Percentiles rank a stretch among this genome's conserved stretches.
phyloP scores from a whole-genome alignment of 495 filamentous ascomycete species.

The Aspergillus diversus region DNA sequence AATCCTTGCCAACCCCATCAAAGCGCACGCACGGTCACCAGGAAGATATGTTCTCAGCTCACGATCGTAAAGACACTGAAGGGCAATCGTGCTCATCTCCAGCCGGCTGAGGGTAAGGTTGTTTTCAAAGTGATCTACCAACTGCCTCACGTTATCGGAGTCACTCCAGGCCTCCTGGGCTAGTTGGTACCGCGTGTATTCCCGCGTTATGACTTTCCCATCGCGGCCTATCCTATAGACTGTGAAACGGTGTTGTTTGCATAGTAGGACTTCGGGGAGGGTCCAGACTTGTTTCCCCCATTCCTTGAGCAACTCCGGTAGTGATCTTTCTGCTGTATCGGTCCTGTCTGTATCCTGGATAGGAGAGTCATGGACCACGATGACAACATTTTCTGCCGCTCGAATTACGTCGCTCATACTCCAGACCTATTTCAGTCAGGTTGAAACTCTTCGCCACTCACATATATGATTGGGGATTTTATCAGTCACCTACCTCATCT shows the following conservation, averaged over 20 bases:
- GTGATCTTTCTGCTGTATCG: not conserved
- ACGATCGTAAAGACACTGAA: constrained; percentile 1
- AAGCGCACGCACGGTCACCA: constrained; percentile 4
- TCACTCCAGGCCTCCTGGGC: constrained; percentile 1
- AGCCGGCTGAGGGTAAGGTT: not conserved
- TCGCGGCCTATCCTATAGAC: not conserved
- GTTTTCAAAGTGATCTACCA: not conserved
- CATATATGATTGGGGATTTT: no score
- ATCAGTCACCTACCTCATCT: not conserved
- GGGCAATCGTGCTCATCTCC: constrained; percentile 3
- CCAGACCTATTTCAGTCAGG: not conserved
- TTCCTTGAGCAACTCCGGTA: not conserved
- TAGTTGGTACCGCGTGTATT: not conserved
- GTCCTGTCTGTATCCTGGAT: not conserved
- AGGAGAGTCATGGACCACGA: not conserved
- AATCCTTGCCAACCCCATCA: not conserved
- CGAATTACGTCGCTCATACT: not conserved
- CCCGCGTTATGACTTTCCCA: not conserved
- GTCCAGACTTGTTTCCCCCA: not conserved
- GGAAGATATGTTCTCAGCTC: not conserved
- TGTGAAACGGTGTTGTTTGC: not conserved
- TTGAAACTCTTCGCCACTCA: no score
- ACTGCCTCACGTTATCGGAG: not conserved
- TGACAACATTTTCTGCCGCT: not conserved
- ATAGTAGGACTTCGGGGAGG: not conserved